These are phyloP conservation scores for Cicer judaicum DNA, from an alignment of 306 rosid genomes.

Conservation along the genomic window DNA sequence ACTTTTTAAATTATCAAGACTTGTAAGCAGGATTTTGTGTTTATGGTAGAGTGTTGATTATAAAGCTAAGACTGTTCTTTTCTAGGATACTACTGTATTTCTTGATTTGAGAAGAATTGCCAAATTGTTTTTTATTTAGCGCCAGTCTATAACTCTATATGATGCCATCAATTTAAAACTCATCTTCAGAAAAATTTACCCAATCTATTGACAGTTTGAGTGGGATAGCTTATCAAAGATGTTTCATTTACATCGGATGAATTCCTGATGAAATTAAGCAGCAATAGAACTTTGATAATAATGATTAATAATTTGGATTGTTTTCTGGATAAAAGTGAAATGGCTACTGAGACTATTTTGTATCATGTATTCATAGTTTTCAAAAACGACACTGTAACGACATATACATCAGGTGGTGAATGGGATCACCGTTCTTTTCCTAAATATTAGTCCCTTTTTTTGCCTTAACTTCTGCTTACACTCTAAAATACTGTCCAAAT, in stretches of 20 bases:
- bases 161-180: slow-evolving; percentile 23
- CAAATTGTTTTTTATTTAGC: neutral
- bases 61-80: slow-evolving; percentile 20
- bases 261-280: slow-evolving; percentile 32
- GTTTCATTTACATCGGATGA: slow-evolving; percentile 34
- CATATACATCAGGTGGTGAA: slow-evolving; percentile 18
- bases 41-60: neutral
- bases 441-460: neutral
- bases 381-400: neutral
- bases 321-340: slow-evolving; percentile 6
- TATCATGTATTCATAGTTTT: neutral
- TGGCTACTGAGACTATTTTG: neutral
- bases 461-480: neutral
- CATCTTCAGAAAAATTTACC: neutral
- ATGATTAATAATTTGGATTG: slow-evolving; percentile 3
- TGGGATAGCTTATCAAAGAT: slow-evolving; percentile 23
- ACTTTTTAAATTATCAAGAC: neutral
- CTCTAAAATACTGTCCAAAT: neutral
- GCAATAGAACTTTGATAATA: slow-evolving; percentile 7
- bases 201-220: neutral
- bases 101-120: slow-evolving; percentile 21
- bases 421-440: slow-evolving; percentile 20
- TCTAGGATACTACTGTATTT: slow-evolving; percentile 6
- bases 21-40: neutral
- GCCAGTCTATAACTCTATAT: neutral